Evolutionary conservation across 345 rosid species (phyloP), one percentile per base, ranked within the genome.

Genomic region (Odontarrhena argentea): DNA sequence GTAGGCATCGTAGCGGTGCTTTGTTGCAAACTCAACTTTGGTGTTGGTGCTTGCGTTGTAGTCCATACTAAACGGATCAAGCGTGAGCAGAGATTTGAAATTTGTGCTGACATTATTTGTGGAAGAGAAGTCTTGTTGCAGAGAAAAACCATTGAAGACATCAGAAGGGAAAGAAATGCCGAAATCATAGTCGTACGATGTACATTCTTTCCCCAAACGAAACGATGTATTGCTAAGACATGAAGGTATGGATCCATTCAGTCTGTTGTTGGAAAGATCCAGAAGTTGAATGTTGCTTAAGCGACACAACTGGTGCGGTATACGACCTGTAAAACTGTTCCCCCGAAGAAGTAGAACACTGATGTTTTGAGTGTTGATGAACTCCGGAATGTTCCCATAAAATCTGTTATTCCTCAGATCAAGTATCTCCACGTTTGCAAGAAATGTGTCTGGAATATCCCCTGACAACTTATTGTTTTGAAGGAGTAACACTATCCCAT

Each of bases 311-410:
- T 32, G 30, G 0, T 0, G 22, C 7, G 55, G 45, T 1, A 67
- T 55, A 14, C 5, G 4, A 0, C 62, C 62, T 25, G 71, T 55
- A 18, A 65, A 42, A 0, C 2, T 9, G 32, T 65, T 65, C 7
- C 61, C 70, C 3, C 61, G 11, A 0, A 65, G n/a, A 15, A 65
- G 61, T 42, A 65, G 70, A 42, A 6, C 8, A 28, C 1, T 11
- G 28, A 11, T 53, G 43, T 2, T 28, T 28, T 13, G n/a, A 1
- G 32, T 43, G 32, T 28, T 10, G 44, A 7, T 8, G 22, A 65
- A 54, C 42, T 65, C 22, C 0, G 70, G 70, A 30, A 65, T 65
- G 7, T 10, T 40, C 34, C 70, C 11, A 6, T 2, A 8, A 14
- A 10, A 10, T 11, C 46, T 11, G 4, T 30, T 22, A 7, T 7